Evolutionary conservation across 306 rosid genomes (phyloP).

Genomic region (Hylodesmum podocarpum): DNA sequence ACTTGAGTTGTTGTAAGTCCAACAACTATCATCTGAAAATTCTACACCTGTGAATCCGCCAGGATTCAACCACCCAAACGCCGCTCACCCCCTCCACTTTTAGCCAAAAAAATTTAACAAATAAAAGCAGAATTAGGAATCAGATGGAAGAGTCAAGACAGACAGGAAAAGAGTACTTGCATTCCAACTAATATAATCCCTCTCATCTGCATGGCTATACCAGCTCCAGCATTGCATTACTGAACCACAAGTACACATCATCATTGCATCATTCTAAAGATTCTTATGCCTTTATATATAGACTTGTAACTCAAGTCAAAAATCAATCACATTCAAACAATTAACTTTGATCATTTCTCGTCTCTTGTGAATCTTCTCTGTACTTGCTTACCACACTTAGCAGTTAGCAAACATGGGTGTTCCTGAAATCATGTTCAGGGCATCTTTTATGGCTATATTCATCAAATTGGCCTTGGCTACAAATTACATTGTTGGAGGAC

Average conservation of each 20-base stretch:
- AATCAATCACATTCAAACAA: constrained; percentile 11
- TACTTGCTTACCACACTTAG: neutral
- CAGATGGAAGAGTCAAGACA: constrained; percentile 21
- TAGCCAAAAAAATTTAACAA: neutral
- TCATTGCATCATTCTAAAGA: constrained; percentile 10
- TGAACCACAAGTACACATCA: constrained; percentile 13
- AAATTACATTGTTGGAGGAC: constrained; percentile 64
- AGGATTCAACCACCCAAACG: constrained; percentile 29
- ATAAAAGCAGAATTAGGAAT: constrained; percentile 10
- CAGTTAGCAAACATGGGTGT: constrained; percentile 41
- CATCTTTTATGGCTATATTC: constrained; percentile 38
- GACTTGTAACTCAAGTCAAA: constrained; percentile 13
- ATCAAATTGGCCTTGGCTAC: constrained; percentile 53
- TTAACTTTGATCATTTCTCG: constrained; percentile 2
- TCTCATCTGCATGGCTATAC: constrained; percentile 20
- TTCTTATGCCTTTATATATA: constrained; percentile 29
- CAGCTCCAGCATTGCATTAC: constrained; percentile 38
- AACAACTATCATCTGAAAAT: constrained; percentile 34
- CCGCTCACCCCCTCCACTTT: neutral
- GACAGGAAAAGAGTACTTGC: constrained; percentile 30
- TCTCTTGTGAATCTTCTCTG: constrained; percentile 18
- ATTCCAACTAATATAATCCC: constrained; percentile 15
- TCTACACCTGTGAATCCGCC: constrained; percentile 24
- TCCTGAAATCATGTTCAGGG: constrained; percentile 39
- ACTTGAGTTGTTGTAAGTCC: constrained; percentile 35